These are phyloP conservation scores for Syzygium jambos DNA, from an alignment of 345 rosid species.

Conservation along the genomic window DNA sequence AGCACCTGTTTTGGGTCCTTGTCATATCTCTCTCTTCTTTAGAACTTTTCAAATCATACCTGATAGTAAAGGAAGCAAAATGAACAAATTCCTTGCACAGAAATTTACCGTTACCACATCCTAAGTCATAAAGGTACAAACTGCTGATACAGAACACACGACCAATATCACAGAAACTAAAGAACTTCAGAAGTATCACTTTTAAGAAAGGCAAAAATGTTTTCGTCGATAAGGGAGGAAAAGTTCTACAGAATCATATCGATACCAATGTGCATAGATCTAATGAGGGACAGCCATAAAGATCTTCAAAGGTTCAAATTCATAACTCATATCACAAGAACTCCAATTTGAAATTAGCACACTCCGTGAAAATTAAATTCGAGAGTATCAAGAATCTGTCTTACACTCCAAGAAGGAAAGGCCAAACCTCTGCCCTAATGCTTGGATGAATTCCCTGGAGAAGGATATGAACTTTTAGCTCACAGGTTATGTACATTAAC, in stretches of 20 bases:
- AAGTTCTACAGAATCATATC: not conserved
- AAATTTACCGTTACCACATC: not conserved
- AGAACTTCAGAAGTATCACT: not conserved
- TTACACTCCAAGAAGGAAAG: constrained; percentile 98
- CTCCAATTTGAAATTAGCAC: not conserved
- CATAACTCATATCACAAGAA: not conserved
- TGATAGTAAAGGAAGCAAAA: constrained; percentile 10
- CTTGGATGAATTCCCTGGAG: constrained; percentile 89
- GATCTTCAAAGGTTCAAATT: not conserved
- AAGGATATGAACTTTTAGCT: not conserved
- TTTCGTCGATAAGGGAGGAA: not conserved
- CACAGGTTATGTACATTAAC: not conserved
- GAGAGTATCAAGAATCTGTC: constrained; percentile 9
- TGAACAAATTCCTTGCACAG: not conserved
- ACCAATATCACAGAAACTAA: not conserved
- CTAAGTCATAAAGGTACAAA: not conserved
- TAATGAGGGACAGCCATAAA: not conserved
- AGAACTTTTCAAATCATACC: constrained; percentile 73
- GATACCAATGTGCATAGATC: not conserved
- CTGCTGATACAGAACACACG: not conserved
- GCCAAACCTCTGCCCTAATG: constrained; percentile 92
- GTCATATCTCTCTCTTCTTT: constrained; percentile 61
- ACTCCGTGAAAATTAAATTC: not conserved
- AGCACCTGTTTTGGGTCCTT: constrained; percentile 66
- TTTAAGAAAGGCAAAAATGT: not conserved